These are phyloP conservation scores for Pseudogymnoascus sp. DNA, from an alignment of 2,329 filamentous ascomycete genomes.

Conservation along the genomic window DNA sequence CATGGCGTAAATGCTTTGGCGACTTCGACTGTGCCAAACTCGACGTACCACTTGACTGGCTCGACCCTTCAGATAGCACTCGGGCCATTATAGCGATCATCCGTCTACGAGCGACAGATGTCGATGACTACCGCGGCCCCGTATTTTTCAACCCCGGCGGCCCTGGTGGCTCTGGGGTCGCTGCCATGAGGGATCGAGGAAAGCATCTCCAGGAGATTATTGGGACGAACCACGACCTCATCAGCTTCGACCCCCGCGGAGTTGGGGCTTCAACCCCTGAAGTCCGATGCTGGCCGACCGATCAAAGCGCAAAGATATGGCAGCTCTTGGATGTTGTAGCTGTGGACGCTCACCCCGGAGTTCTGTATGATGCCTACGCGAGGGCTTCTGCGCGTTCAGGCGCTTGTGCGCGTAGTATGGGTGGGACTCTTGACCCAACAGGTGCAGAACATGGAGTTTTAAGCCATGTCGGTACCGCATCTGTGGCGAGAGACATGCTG, in stretches of 20 bases:
- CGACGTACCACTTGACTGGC: constrained; percentile 21
- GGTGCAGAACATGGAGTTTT: constrained; percentile 26
- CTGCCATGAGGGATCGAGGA: constrained; percentile 25
- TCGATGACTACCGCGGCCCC: constrained; percentile 24
- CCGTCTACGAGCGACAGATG: constrained; percentile 18
- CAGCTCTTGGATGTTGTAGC: constrained; percentile 37
- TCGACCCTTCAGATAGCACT: constrained; percentile 16
- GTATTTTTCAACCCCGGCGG: constrained; percentile 41
- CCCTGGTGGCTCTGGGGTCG: constrained; percentile 37
- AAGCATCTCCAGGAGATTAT: constrained; percentile 30
- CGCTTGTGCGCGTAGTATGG: constrained; percentile 31
- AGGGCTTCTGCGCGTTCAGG: constrained; percentile 36
- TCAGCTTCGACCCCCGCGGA: constrained; percentile 44
- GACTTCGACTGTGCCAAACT: constrained; percentile 5
- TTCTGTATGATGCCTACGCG: constrained; percentile 39
- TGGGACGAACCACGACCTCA: constrained; percentile 36
- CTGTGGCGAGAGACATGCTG: constrained; percentile 32
- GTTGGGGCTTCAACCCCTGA: constrained; percentile 43
- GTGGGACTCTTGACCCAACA: constrained; percentile 15
- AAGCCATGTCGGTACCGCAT: constrained; percentile 26
- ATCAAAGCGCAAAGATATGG: constrained; percentile 38
- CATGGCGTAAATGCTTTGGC: neutral
- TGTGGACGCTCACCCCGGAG: constrained; percentile 40
- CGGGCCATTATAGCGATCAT: constrained; percentile 18
- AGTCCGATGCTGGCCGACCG: constrained; percentile 43